Evolutionary conservation across 2,329 filamentous ascomycete genomes (phyloP).

Genomic region (Curvularia sp.): DNA sequence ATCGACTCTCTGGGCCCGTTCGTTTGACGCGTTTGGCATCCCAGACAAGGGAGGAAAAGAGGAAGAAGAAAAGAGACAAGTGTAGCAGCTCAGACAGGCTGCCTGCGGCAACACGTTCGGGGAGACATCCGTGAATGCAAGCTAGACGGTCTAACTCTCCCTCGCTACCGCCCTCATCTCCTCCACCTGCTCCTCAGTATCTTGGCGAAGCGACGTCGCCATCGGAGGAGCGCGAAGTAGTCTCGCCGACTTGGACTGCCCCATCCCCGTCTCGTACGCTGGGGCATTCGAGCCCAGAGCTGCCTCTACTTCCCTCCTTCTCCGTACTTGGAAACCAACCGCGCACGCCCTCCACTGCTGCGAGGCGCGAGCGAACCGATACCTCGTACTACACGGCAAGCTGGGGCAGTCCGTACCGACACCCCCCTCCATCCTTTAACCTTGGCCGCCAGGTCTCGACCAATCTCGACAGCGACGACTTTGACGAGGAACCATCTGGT

Average conservation of each 20-base stretch:
- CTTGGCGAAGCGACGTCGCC: slow-evolving; percentile 33
- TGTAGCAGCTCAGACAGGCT: slow-evolving; percentile 28
- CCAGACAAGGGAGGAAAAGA: slow-evolving; percentile 20
- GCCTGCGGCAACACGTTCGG: slow-evolving; percentile 15
- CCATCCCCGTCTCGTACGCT: slow-evolving; percentile 52
- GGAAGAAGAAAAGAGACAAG: slow-evolving; percentile 2
- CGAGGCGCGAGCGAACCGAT: slow-evolving; percentile 50
- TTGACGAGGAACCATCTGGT: slow-evolving; percentile 47
- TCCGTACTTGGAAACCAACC: slow-evolving; percentile 42
- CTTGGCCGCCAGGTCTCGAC: slow-evolving; percentile 37
- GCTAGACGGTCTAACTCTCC: slow-evolving; percentile 46
- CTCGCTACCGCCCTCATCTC: slow-evolving; percentile 46
- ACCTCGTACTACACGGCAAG: slow-evolving; percentile 73
- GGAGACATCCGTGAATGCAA: slow-evolving; percentile 49
- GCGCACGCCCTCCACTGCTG: slow-evolving; percentile 46
- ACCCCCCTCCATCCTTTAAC: slow-evolving; percentile 59
- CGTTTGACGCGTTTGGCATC: slow-evolving; percentile 29
- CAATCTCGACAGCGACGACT: slow-evolving; percentile 48
- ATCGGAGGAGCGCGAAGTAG: slow-evolving; percentile 32
- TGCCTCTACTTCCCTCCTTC: slow-evolving; percentile 47
- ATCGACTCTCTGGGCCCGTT: slow-evolving; percentile 14
- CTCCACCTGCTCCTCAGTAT: slow-evolving; percentile 39
- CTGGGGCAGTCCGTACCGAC: slow-evolving; percentile 91
- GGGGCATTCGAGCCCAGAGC: slow-evolving; percentile 52
- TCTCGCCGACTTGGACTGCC: slow-evolving; percentile 49